Conservation (phyloP, 352 stramenopile genomes). For the Halophytophthora batemanensis region DNA sequence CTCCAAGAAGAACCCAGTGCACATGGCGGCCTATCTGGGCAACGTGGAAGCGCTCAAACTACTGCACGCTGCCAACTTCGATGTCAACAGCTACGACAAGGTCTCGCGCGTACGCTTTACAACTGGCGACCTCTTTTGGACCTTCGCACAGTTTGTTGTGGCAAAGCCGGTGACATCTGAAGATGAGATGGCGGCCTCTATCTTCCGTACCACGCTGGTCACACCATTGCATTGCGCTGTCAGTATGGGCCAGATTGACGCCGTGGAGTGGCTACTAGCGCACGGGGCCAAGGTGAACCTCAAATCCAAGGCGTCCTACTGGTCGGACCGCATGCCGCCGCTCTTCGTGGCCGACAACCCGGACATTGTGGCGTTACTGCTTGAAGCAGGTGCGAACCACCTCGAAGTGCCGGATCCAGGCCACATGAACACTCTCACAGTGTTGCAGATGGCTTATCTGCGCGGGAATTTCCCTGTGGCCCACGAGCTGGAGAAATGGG, state of each 20-base stretch:
- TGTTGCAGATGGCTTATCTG: conserved; percentile 64
- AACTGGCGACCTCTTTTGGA: conserved; percentile 78
- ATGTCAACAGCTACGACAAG: conserved; percentile 69
- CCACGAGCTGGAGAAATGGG: conserved; percentile 65
- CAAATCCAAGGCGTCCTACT: conserved; percentile 57
- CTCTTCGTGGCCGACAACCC: conserved; percentile 70
- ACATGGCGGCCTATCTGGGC: conserved; percentile 67
- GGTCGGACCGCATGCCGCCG: conserved; percentile 57
- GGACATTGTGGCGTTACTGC: conserved; percentile 56
- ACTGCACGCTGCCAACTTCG: conserved; percentile 50
- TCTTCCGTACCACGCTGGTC: conserved; percentile 70
- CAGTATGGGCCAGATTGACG: conserved; percentile 50
- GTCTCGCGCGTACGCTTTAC: conserved; percentile 72
- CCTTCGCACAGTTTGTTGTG: conserved; percentile 66
- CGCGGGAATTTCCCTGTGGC: conserved; percentile 61
- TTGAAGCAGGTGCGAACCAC: conserved; percentile 66
- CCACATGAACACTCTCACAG: conserved; percentile 69
- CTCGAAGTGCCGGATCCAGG: conserved; percentile 62
- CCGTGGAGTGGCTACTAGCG: conserved; percentile 53
- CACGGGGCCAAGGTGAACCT: conserved; percentile 59
- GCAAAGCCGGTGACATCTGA: conserved; percentile 33
- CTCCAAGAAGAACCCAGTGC: conserved; percentile 81
- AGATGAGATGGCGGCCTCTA: conserved; percentile 52
- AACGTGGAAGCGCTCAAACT: conserved; percentile 59
- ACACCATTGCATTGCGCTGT: conserved; percentile 72